A percentile compares a stretch with the other conserved stretches of the same genome.
Conservation (phyloP, 768 basidiomycete species). For the Lactarius evosmus region DNA sequence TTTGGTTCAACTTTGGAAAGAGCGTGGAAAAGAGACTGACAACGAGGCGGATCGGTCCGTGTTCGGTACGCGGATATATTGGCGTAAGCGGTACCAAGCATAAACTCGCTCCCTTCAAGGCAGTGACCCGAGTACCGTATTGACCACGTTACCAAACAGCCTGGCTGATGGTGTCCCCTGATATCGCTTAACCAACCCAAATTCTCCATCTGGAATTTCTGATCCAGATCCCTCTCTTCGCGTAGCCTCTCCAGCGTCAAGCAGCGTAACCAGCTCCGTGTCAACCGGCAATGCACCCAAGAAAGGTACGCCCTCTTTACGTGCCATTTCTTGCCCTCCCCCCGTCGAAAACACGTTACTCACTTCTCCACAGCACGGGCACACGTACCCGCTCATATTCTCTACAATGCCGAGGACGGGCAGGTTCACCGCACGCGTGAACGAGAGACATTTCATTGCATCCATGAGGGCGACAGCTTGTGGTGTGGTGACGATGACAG, state of each 20-base stretch:
- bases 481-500: conserved; percentile 94
- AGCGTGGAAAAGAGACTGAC: background rate
- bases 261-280: conserved; percentile 78
- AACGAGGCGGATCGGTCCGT: conserved; percentile 13
- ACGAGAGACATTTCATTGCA: conserved; percentile 94
- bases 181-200: conserved; percentile 60
- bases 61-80: background rate
- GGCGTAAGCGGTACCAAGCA: background rate
- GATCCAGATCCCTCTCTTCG: conserved; percentile 16
- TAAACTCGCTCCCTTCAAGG: background rate
- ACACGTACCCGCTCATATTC: conserved; percentile 98
- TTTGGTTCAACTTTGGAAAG: conserved; percentile 4
- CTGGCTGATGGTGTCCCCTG: conserved; percentile 62
- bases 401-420: conserved; percentile 92
- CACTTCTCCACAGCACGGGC: conserved; percentile 95
- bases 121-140: conserved; percentile 40
- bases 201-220: conserved; percentile 34
- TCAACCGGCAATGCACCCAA: conserved; percentile 92
- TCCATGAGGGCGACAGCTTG: conserved; percentile 96
- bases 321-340: conserved; percentile 87
- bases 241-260: conserved; percentile 60
- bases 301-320: conserved; percentile 66
- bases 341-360: conserved; percentile 94
- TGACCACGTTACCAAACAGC: conserved; percentile 61
- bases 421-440: conserved; percentile 82